Base-by-base conservation (phyloP, 495 filamentous ascomycete genomes). In the Endocarpon pusillum region DNA sequence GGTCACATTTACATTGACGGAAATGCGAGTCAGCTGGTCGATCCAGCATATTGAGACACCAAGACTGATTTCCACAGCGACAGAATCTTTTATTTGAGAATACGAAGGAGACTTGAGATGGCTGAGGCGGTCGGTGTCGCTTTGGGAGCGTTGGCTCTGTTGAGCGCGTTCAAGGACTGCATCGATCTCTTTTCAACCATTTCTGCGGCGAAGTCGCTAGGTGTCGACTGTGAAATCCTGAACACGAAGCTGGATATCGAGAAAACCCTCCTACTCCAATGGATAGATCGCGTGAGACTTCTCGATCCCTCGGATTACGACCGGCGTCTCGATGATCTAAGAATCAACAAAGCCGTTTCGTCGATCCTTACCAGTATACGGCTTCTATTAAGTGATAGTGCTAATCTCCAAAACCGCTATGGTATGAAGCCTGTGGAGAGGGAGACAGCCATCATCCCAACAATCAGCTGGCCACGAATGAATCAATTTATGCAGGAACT, bases 181-280 rank as follows among this genome's bases (percentile, higher is more conserved):
- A 26, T 52, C n/a, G 48, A 52, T 19, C 23, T 47, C 7, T 44
- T 47, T 24, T 11, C 18, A 7, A 4, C 21, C 19, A 21, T 53
- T 15, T 18, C 27, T 12, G 26, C 20, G 19, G 30, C 45, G 8
- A 43, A 37, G 5, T 17, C 19, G 14, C 33, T 54, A n/a, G 44
- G 46, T 11, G 36, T 46, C 0, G 46, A 54, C 21, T 52, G 45
- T 34, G 43, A 46, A 33, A 42, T 50, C 19, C 25, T 50, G 8
- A 36, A 37, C 4, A 39, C 45, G 2, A 51, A 51, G 36, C 14
- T 53, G 2, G 42, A 51, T 29, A 36, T 54, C 14, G 41, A 47
- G 32, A 47, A 41, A 23, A 36, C 46, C 1, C 39, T 45, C 9
- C 32, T 54, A 8, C 33, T 52, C 1, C 46, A 48, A 32, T 54